Percentiles rank a stretch among this genome's conserved stretches.
These are phyloP conservation scores for Pseudonitzschia multistriata DNA, from an alignment of 108 stramenopile genomes.

Conservation along the genomic window DNA sequence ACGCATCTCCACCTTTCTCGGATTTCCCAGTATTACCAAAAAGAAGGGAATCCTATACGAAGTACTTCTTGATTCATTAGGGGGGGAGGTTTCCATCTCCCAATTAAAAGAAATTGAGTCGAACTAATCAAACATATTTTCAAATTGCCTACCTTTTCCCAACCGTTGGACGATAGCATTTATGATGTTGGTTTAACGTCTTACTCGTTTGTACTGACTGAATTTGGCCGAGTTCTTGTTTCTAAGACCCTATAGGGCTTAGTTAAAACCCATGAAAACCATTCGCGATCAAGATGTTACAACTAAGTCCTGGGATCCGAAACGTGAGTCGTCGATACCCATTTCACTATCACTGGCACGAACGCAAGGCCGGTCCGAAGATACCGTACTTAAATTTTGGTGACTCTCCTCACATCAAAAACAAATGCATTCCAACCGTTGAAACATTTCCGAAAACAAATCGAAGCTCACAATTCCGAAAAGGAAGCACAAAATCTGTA, in stretches of 20 bases:
- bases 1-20: neutral
- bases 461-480: too few relatives aligned
- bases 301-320: neutral
- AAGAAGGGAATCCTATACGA: conserved; percentile 1
- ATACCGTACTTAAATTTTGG: neutral
- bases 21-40: neutral
- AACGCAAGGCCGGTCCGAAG: neutral
- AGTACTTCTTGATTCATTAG: too few relatives aligned
- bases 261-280: neutral
- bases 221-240: neutral
- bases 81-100: neutral
- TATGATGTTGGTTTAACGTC: neutral
- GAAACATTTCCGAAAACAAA: too few relatives aligned
- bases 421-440: too few relatives aligned
- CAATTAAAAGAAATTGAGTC: neutral
- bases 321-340: neutral
- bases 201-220: neutral
- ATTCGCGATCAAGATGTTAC: neutral
- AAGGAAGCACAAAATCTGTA: too few relatives aligned
- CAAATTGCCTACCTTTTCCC: neutral
- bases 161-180: neutral
- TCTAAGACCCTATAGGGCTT: neutral
- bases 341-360: neutral
- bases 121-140: neutral
- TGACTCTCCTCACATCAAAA: too few relatives aligned